Conservation (phyloP, 495 filamentous ascomycete species). For the Hapsidospora chrysogenum region DNA sequence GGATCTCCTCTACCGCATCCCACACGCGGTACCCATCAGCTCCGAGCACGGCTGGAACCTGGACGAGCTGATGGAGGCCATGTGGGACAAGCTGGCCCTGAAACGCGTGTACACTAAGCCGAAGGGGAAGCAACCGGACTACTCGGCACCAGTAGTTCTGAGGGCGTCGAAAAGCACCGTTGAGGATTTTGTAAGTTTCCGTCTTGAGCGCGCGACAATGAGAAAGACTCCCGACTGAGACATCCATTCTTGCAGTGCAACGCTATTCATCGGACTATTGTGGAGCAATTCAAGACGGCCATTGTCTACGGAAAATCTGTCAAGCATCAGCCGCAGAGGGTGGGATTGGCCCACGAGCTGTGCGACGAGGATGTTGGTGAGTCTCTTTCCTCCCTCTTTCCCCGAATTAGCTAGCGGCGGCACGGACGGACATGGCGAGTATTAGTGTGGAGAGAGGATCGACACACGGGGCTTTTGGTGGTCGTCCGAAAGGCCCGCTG, state of each 20-base stretch:
- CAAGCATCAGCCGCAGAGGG: constrained; percentile 95
- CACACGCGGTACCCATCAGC: constrained; percentile 90
- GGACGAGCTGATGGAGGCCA: constrained; percentile 88
- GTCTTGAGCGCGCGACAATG: no score
- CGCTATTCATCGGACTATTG: constrained; percentile 86
- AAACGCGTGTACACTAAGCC: constrained; percentile 95
- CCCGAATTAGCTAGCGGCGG: no score
- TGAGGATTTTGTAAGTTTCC: constrained; percentile 78
- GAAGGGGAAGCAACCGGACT: constrained; percentile 89
- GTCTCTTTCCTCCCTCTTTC: constrained; percentile 11
- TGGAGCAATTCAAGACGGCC: constrained; percentile 88
- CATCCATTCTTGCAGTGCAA: constrained; percentile 53
- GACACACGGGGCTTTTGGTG: no score
- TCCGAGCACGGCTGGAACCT: constrained; percentile 98
- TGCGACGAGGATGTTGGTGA: constrained; percentile 94
- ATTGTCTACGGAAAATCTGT: constrained; percentile 96
- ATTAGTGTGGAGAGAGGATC: no score
- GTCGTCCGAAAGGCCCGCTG: no score
- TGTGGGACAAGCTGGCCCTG: constrained; percentile 94
- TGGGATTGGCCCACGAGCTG: constrained; percentile 81
- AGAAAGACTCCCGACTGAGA: neutral
- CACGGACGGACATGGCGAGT: no score
- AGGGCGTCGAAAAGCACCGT: constrained; percentile 68
- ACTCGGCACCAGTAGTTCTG: constrained; percentile 79
- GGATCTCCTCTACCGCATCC: constrained; percentile 89